Conservation (phyloP, 495 filamentous ascomycete species). For the Tuber microsphaerosporum region DNA sequence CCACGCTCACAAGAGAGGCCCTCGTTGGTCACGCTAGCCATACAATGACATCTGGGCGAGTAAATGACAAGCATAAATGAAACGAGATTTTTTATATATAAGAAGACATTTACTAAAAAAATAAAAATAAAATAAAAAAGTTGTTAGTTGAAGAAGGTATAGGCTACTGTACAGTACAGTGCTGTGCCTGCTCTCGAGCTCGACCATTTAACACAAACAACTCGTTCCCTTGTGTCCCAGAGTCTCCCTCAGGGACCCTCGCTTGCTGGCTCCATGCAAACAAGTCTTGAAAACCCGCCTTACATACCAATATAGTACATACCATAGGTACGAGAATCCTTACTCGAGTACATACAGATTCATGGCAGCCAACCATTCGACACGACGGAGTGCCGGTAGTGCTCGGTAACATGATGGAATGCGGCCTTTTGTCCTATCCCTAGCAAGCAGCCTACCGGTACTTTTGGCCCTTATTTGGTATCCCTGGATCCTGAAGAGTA, state of each 20-base stretch:
- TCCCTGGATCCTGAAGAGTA: not conserved
- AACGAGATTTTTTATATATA: not conserved
- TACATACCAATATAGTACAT: not conserved
- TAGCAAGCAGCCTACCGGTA: not conserved
- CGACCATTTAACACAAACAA: not conserved
- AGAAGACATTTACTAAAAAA: not conserved
- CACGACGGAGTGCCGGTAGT: not conserved
- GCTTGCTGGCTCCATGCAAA: slow-evolving; percentile 3
- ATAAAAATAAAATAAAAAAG: too few species aligned
- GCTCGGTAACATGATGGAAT: not conserved
- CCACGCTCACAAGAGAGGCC: not conserved
- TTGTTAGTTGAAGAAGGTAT: not conserved
- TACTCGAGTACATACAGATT: not conserved
- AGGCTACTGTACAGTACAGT: not conserved
- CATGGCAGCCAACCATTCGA: not conserved
- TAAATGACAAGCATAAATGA: not conserved
- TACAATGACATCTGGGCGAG: not conserved
- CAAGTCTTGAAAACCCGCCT: not conserved
- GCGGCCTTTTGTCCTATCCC: not conserved
- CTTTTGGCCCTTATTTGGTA: not conserved
- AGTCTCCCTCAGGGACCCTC: not conserved
- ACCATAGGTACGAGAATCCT: not conserved
- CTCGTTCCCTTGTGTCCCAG: not conserved
- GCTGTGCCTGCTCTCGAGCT: not conserved
- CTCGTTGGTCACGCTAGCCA: not conserved